Percentiles rank a stretch among this genome's conserved stretches.
phyloP scores from a whole-genome alignment of 83 land plant genomes.

The Diphasiastrum complanatum region DNA sequence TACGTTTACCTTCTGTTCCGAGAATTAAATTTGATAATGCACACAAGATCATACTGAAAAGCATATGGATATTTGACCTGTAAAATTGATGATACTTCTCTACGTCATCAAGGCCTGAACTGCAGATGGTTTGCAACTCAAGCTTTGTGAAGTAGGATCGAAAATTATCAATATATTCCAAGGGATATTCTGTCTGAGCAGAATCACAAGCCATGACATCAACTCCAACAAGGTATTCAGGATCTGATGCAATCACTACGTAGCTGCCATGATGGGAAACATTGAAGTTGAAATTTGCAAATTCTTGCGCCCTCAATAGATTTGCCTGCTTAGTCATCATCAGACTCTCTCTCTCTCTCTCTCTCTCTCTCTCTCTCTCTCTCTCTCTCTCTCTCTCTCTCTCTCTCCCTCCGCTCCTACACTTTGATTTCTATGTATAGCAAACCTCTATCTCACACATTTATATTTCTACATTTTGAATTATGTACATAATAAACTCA shows the following conservation, averaged over 20 bases:
- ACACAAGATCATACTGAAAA: not conserved
- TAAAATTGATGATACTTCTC: conserved; percentile 47
- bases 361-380: too few relatives aligned
- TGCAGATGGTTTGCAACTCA: conserved; percentile 57
- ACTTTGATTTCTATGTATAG: too few relatives aligned
- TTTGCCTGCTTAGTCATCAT: too few relatives aligned
- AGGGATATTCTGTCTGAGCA: conserved; percentile 30
- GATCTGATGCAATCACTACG: conserved; percentile 88
- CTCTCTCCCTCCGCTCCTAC: too few relatives aligned
- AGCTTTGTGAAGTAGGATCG: conserved; percentile 49
- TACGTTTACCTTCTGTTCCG: not conserved
- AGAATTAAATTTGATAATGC: too few relatives aligned
- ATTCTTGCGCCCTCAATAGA: conserved; percentile 11
- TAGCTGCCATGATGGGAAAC: conserved; percentile 77
- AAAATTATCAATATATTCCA: conserved; percentile 45
- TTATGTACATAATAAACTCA: too few relatives aligned
- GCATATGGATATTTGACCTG: conserved; percentile 39
- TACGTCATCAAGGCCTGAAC: conserved; percentile 39
- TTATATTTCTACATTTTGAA: too few relatives aligned
- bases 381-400: too few relatives aligned
- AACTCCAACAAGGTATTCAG: conserved; percentile 67
- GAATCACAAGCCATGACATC: conserved; percentile 54
- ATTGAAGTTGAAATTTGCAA: conserved; percentile 83
- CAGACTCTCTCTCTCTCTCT: too few relatives aligned
- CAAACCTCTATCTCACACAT: too few relatives aligned